Evolutionary conservation across 176 grass and related monocot genomes (phyloP), one percentile per base, ranked within the genome.

Genomic region (Pontederia crassipes): DNA sequence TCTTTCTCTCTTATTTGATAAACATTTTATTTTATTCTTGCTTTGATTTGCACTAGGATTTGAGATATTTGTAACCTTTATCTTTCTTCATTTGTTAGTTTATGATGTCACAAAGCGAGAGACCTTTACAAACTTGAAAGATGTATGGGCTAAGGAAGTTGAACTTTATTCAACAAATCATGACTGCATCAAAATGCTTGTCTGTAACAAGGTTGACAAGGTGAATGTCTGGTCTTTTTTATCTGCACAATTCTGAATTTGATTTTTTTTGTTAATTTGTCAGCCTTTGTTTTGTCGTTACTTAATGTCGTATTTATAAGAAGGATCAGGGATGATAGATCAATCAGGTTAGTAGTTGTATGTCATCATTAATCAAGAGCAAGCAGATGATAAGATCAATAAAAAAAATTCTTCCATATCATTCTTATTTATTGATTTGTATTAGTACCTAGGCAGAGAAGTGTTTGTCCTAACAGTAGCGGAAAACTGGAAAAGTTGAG

Each of bases 191-290:
- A 98, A 98, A 80, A 83, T 98, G 73, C 79, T 98, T 69, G 87
- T 98, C 56, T 84, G 93, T 51, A 98, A 92, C 74, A 98, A 98
- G 83, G 73, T 92, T 72, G 93, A 98, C 74, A 92, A 92, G 93
- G 93, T 98, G 77, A 47, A 35, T 4, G 4, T 35, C 29, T 35
- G 29, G 4, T 35, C 29, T 35, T n/a, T 51, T 46, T 46, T 54
- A 9, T 59, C 35, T 57, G 17, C n/a, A 18, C 62, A 70, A 28
- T 12, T 7, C 2, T 49, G 9, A 45, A 11, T 66, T 9, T 50
- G 64, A 35, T 46, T 48, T 1, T 11, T 40, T 60, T 17, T 24
- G 29, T 49, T 55, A 16, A 28, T 72, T 57, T n/a, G 4, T 8
- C 4, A 20, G 7, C n/a, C 8, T 46, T 17, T 69, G 5, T 13